A percentile compares a stretch with the other conserved stretches of the same genome.
Evolutionary conservation across 2,329 filamentous ascomycete species (phyloP).

Genomic region (Aspergillus melleus): DNA sequence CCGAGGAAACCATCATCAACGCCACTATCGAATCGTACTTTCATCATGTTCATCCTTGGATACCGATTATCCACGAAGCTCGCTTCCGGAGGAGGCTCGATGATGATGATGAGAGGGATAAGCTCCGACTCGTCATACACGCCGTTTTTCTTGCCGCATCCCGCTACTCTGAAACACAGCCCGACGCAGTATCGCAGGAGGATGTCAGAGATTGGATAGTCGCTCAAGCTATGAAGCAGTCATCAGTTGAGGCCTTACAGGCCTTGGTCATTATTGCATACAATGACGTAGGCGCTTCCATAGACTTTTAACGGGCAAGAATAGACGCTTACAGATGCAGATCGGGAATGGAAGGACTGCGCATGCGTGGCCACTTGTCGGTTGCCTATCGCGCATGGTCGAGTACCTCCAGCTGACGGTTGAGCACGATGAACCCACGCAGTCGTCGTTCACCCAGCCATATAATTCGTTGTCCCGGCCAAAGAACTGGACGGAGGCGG

Average conservation of each 20-base stretch:
- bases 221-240: slow-evolving; percentile 14
- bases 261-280: slow-evolving; percentile 37
- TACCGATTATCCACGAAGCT: slow-evolving; percentile 40
- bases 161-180: slow-evolving; percentile 27
- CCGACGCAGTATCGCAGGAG: background rate
- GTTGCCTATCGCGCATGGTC: slow-evolving; percentile 39
- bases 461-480: slow-evolving; percentile 29
- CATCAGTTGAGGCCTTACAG: slow-evolving; percentile 29
- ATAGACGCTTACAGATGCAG: slow-evolving; percentile 7
- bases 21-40: slow-evolving; percentile 42
- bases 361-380: slow-evolving; percentile 40
- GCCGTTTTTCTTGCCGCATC: slow-evolving; percentile 41
- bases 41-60: slow-evolving; percentile 43
- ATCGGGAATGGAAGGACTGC: slow-evolving; percentile 32
- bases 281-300: slow-evolving; percentile 30
- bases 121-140: slow-evolving; percentile 35
- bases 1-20: slow-evolving; percentile 21
- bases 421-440: slow-evolving; percentile 31
- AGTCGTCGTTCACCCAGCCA: slow-evolving; percentile 27
- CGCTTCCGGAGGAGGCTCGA: slow-evolving; percentile 26
- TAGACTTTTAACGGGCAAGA: too few relatives aligned
- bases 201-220: slow-evolving; percentile 12
- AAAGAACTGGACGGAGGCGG: slow-evolving; percentile 37
- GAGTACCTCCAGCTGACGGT: slow-evolving; percentile 38
- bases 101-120: slow-evolving; percentile 20